phyloP scores from a whole-genome alignment of 805 yeast genomes.

The Komagataella ulmi region DNA sequence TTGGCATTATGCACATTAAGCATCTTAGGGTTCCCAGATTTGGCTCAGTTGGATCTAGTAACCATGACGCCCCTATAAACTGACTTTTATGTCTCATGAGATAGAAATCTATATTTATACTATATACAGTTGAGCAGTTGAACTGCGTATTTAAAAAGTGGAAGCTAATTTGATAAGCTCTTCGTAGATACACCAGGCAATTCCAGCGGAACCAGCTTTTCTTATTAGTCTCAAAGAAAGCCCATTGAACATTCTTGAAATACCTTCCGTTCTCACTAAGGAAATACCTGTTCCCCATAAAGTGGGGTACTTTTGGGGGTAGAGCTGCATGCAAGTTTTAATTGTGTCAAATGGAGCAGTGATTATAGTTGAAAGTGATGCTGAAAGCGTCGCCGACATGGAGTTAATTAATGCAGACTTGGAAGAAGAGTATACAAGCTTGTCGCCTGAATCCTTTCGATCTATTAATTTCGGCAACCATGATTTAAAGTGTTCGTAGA shows the following conservation, averaged over 20 bases:
- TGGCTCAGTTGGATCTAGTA: neutral
- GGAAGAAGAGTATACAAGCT: constrained; percentile 14
- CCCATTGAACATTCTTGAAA: constrained; percentile 64
- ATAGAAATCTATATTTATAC: neutral
- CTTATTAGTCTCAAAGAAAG: constrained; percentile 67
- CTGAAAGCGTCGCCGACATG: constrained; percentile 65
- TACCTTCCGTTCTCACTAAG: constrained; percentile 32
- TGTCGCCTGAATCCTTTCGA: constrained; percentile 1
- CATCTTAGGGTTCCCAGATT: neutral
- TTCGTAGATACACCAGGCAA: constrained; percentile 95
- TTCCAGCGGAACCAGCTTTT: constrained; percentile 86
- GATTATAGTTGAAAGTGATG: constrained; percentile 65
- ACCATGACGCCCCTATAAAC: neutral
- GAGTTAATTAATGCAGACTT: constrained; percentile 53
- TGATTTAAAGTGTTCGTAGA: constrained; percentile 67
- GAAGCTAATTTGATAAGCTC: constrained; percentile 44
- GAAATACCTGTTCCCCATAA: constrained; percentile 23
- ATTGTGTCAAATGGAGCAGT: constrained; percentile 95
- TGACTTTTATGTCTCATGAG: neutral
- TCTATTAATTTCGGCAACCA: constrained; percentile 30
- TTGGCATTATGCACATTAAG: constrained; percentile 41
- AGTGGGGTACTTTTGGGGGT: constrained; percentile 31
- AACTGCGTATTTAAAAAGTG: neutral
- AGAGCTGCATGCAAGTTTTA: constrained; percentile 80
- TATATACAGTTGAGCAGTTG: neutral